A percentile compares a stretch with the other conserved stretches of the same genome.
Conservation (phyloP, 2,329 filamentous ascomycete species). For the Periconia sp. region DNA sequence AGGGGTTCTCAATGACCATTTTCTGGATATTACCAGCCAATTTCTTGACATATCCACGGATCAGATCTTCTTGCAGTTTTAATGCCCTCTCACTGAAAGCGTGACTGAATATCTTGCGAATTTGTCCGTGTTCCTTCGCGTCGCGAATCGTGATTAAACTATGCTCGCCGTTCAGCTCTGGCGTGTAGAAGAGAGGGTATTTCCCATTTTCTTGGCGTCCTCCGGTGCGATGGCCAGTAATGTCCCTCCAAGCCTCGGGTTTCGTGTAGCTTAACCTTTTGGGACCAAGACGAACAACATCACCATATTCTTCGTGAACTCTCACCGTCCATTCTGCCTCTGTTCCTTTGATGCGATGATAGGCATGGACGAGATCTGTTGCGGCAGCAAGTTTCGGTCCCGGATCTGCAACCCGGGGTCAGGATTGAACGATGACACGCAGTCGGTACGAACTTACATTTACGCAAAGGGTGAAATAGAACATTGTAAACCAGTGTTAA, state of each 20-base stretch:
- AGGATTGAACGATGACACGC: no score
- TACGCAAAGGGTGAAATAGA: not conserved
- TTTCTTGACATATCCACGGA: constrained; percentile 45
- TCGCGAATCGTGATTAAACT: not conserved
- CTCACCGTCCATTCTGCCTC: not conserved
- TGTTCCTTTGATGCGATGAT: constrained; percentile 37
- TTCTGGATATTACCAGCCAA: constrained; percentile 42
- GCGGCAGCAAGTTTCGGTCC: not conserved
- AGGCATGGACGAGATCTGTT: constrained; percentile 33
- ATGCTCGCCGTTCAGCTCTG: not conserved
- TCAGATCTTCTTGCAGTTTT: constrained; percentile 43
- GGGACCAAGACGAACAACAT: not conserved
- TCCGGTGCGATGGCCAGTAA: not conserved
- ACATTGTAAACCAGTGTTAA: not conserved
- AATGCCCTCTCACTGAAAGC: constrained; percentile 48
- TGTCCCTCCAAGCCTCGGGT: not conserved
- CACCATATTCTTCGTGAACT: not conserved
- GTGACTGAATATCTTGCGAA: constrained; percentile 41
- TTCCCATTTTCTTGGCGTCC: not conserved
- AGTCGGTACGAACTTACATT: not conserved
- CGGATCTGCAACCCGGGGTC: not conserved
- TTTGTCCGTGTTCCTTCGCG: not conserved
- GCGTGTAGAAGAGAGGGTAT: not conserved
- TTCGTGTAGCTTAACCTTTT: not conserved
- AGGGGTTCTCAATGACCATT: constrained; percentile 27